Conservation (phyloP, 768 basidiomycete genomes). For the Vararia minispora region DNA sequence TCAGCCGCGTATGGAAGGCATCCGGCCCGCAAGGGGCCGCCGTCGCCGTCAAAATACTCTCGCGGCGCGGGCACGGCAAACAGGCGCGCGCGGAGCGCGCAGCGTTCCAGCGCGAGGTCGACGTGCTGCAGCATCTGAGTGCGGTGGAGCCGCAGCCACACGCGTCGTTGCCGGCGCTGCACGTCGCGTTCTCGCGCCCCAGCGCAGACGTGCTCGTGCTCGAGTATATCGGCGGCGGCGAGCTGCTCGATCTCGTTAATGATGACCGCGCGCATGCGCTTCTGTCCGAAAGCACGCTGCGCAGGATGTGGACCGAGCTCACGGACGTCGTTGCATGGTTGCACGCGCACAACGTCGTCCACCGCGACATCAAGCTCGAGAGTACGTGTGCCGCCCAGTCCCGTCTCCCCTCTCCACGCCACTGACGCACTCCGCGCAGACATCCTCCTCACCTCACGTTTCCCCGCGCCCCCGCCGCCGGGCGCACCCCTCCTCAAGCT, state of each 20-base stretch:
- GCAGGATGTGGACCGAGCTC: slow-evolving; percentile 68
- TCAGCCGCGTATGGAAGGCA: slow-evolving; percentile 69
- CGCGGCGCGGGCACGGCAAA: background rate
- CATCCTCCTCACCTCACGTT: slow-evolving; percentile 43
- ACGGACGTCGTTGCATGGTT: slow-evolving; percentile 77
- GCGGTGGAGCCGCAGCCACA: slow-evolving; percentile 41
- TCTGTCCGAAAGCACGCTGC: slow-evolving; percentile 36
- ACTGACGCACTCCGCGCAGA: slow-evolving; percentile 30
- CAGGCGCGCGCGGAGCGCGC: slow-evolving; percentile 10
- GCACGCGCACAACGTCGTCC: slow-evolving; percentile 76
- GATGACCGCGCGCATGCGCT: slow-evolving; percentile 28
- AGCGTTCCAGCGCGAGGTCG: slow-evolving; percentile 12
- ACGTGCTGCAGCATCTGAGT: slow-evolving; percentile 6
- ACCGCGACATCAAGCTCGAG: slow-evolving; percentile 87
- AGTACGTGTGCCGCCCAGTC: slow-evolving; percentile 29
- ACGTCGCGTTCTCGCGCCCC: slow-evolving; percentile 52
- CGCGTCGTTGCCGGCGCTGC: slow-evolving; percentile 60
- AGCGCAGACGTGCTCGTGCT: slow-evolving; percentile 72
- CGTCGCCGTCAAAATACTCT: slow-evolving; percentile 16
- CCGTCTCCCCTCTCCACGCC: background rate
- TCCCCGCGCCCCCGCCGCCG: slow-evolving; percentile 34
- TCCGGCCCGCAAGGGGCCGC: slow-evolving; percentile 19
- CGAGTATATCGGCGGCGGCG: slow-evolving; percentile 67
- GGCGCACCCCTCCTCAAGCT: slow-evolving; percentile 49
- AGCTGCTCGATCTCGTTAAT: slow-evolving; percentile 69